Conservation (phyloP, 345 rosid species). For the Gossypium anomalum region DNA sequence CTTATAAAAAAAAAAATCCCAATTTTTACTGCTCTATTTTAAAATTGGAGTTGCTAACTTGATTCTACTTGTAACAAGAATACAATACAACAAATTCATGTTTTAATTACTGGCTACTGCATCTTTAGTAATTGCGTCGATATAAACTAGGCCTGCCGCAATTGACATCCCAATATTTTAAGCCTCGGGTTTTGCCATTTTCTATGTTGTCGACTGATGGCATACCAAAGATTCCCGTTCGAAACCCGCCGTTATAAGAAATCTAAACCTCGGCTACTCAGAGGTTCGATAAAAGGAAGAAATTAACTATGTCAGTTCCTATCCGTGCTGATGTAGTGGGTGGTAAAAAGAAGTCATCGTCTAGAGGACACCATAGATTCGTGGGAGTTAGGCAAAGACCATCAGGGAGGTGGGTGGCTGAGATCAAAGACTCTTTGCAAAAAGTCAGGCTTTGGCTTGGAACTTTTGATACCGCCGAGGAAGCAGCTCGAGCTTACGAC, state of each 20-base stretch:
- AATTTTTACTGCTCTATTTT: too few species aligned
- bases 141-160: slow-evolving; percentile 11
- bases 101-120: not conserved
- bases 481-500: slow-evolving; percentile 51
- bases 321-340: not conserved
- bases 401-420: slow-evolving; percentile 60
- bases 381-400: slow-evolving; percentile 56
- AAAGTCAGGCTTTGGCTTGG: slow-evolving; percentile 58
- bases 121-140: not conserved
- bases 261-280: not conserved
- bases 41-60: too few species aligned
- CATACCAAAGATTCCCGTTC: not conserved
- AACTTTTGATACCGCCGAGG: slow-evolving; percentile 56
- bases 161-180: not conserved
- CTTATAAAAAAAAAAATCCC: too few species aligned
- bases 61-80: too few species aligned
- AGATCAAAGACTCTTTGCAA: slow-evolving; percentile 49
- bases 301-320: not conserved
- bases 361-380: slow-evolving; percentile 46
- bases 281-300: not conserved
- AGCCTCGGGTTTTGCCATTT: slow-evolving; percentile 12
- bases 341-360: slow-evolving; percentile 33
- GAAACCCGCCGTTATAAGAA: not conserved
- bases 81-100: too few species aligned
- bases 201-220: not conserved